phyloP scores from a whole-genome alignment of 106 monocot genomes.

The Xerophyta viscosa region DNA sequence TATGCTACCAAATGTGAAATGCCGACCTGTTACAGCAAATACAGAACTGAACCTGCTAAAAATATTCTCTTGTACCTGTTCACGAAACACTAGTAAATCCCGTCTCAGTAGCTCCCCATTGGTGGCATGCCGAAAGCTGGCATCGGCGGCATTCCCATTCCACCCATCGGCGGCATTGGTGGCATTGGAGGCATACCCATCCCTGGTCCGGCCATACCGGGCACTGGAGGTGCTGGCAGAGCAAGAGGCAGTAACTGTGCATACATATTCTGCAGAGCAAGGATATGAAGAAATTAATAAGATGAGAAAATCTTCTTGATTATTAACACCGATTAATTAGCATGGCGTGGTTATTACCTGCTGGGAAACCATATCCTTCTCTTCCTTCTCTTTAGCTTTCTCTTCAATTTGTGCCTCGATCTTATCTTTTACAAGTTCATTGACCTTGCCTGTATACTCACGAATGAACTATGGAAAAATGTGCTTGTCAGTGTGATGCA shows the following conservation, averaged over 20 bases:
- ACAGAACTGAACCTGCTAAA: too few relatives aligned
- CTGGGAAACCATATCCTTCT: constrained; percentile 95
- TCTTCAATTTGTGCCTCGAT: constrained; percentile 78
- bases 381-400: constrained; percentile 82
- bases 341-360: too few relatives aligned
- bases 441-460: constrained; percentile 90
- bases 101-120: constrained; percentile 51
- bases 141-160: constrained; percentile 86
- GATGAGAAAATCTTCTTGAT: not conserved
- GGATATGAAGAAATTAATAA: not conserved
- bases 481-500: not conserved
- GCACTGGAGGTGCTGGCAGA: constrained; percentile 77
- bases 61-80: too few relatives aligned
- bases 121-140: constrained; percentile 67
- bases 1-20: too few relatives aligned
- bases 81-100: too few relatives aligned
- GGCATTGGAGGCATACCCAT: constrained; percentile 31
- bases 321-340: not conserved
- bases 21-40: too few relatives aligned
- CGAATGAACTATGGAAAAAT: constrained; percentile 63
- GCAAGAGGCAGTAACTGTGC: constrained; percentile 93
- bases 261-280: constrained; percentile 83
- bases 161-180: constrained; percentile 51
- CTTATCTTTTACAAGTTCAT: constrained; percentile 85
- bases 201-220: constrained; percentile 61